Evolutionary conservation across 2,329 filamentous ascomycete species (phyloP), one percentile per base, ranked within the genome.

Genomic region (Pseudogymnoascus sp.): DNA sequence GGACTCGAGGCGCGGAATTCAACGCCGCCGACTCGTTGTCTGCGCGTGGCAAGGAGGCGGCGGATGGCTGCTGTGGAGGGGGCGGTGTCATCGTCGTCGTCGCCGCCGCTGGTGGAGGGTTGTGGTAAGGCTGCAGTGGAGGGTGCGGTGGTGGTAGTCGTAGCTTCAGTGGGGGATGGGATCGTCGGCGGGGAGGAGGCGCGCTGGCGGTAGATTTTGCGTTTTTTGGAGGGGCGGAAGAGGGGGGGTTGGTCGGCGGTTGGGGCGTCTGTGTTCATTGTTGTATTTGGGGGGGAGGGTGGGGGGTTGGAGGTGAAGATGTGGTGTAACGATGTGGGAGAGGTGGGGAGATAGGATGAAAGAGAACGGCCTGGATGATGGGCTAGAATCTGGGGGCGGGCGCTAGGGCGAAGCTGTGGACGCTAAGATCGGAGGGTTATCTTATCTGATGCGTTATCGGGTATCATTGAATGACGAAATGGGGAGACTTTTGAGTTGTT

Each of bases 201-300:
- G 66, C 82, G 81, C 66, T 83, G 82, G 56, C 84, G 79, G 67
- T 85, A 83, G 4, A 77, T 75, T 70, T 86, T 86, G 71, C 83
- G 79, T 74, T 86, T 87, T 73, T 86, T 87, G 65, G 77, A 77
- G 40, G 75, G 71, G 3, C 84, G 82, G 68, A 87, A 87, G 42
- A 72, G 65, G 21, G 69, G 63, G 13, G 68, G 21, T 13, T 68
- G 21, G 29, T 61, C 10, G 16, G 40, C 44, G 31, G 60, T 21
- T 11, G 16, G 61, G 29, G 24, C 1, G 33, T 19, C 29, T 33
- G 26, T 37, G 13, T 47, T 6, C 42, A 24, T 26, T 10, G n/a
- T 47, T 14, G 42, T n/a, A n/a, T 19, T 13, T 8, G 3, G 8
- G 11, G n/a, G 38, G 10, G 16, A 16, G 19, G 33, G 13, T 14